Percentiles rank a stretch among this genome's conserved stretches.
phyloP scores from a whole-genome alignment of 257 asterid species.

The Misopates orontium region DNA sequence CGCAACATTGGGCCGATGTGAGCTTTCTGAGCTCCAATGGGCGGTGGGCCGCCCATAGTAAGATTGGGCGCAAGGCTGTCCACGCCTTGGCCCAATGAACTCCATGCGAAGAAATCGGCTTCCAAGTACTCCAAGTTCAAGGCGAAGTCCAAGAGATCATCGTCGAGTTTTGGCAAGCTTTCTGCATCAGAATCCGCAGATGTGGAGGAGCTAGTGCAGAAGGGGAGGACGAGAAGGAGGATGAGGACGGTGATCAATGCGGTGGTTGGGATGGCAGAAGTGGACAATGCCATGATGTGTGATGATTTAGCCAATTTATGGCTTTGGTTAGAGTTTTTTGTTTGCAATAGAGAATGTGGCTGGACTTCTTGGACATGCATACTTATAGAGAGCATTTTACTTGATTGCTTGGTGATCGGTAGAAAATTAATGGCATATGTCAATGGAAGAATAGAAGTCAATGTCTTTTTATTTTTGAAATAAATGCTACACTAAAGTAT shows the following conservation, averaged over 20 bases:
- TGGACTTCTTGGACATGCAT: background rate
- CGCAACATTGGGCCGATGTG: slow-evolving; percentile 24
- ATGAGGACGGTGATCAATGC: slow-evolving; percentile 1
- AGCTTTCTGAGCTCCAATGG: slow-evolving; percentile 37
- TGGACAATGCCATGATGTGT: slow-evolving; percentile 13
- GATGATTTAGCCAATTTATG: background rate
- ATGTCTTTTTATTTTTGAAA: too few relatives aligned
- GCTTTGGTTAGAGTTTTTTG: background rate
- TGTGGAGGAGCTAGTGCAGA: slow-evolving; percentile 7
- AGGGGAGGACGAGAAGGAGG: slow-evolving; percentile 10
- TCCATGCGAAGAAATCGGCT: slow-evolving; percentile 54
- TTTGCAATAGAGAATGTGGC: background rate
- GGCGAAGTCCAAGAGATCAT: slow-evolving; percentile 40
- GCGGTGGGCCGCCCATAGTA: slow-evolving; percentile 39
- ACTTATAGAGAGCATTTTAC: background rate
- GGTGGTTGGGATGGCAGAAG: slow-evolving; percentile 16
- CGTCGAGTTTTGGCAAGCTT: slow-evolving; percentile 26
- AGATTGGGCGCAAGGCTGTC: slow-evolving; percentile 42
- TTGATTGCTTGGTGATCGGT: background rate
- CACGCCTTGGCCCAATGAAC: slow-evolving; percentile 43
- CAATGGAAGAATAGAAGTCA: too few relatives aligned
- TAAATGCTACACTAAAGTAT: too few relatives aligned
- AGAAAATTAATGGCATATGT: too few relatives aligned
- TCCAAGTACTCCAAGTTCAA: slow-evolving; percentile 55
- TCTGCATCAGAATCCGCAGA: background rate